Conservation (phyloP, 2,329 filamentous ascomycete genomes). For the Furcasterigmium sp. region DNA sequence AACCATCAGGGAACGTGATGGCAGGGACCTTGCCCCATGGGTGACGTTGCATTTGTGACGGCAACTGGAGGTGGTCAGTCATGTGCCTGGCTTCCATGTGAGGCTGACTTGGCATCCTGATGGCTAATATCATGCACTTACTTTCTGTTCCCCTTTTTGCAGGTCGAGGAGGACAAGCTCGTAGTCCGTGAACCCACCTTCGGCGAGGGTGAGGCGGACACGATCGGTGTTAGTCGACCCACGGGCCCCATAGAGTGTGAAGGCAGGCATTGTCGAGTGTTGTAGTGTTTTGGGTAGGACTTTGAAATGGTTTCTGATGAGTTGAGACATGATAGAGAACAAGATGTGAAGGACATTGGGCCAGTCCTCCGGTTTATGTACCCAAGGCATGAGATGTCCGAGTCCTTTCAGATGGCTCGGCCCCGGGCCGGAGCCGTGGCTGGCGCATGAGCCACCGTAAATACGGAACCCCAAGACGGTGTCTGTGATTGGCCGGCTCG, state of each 20-base stretch:
- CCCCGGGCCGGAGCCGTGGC: too few species aligned
- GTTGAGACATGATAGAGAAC: slow-evolving; percentile 25
- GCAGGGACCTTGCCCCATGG: slow-evolving; percentile 36
- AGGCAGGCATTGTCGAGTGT: slow-evolving; percentile 32
- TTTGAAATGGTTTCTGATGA: slow-evolving; percentile 16
- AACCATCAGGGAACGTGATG: slow-evolving; percentile 31
- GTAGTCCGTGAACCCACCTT: slow-evolving; percentile 36
- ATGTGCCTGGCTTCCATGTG: background rate
- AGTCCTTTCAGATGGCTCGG: too few species aligned
- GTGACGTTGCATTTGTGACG: slow-evolving; percentile 29
- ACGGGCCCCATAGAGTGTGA: slow-evolving; percentile 33
- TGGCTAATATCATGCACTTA: slow-evolving; percentile 14
- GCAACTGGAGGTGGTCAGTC: slow-evolving; percentile 25
- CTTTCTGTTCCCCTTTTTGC: slow-evolving; percentile 34
- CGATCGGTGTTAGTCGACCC: slow-evolving; percentile 36
- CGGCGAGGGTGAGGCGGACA: slow-evolving; percentile 34
- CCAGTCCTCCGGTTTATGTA: too few species aligned
- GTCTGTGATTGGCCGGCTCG: slow-evolving; percentile 25
- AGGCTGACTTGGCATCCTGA: too few species aligned
- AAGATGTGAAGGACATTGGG: too few species aligned
- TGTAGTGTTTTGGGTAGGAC: slow-evolving; percentile 21
- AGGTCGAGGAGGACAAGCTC: slow-evolving; percentile 31
- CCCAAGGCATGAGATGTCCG: too few species aligned
- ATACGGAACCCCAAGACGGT: too few species aligned
- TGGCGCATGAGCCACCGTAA: too few species aligned